Evolutionary conservation across 345 rosid genomes (phyloP), one percentile per base, ranked within the genome.

Genomic region (Salix arbutifolia): DNA sequence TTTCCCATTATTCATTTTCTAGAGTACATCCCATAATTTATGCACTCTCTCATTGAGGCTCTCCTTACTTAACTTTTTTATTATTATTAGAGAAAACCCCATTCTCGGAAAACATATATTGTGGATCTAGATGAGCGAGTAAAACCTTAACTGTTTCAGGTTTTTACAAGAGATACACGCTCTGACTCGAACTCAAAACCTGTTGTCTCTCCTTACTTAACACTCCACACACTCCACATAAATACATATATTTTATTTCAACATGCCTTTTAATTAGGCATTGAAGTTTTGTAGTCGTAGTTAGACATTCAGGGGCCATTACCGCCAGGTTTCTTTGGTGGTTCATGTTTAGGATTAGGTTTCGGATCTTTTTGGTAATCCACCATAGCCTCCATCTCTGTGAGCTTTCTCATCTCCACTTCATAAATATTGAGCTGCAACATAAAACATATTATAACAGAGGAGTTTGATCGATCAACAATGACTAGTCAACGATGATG

Each of bases 361-460:
- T n/a, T 65, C n/a, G 76, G 76, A 26, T 64, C 71, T 21, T 23
- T 25, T 1, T 50, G 40, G 28, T 77, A 77, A 25, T 77, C 80
- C 65, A 64, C 2, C 74, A 6, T 37, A 8, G 3, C 67, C 6
- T 38, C 74, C 13, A 52, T 35, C 42, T 62, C 79, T 60, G 40
- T 6, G 28, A 66, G 58, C 60, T 71, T 72, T 53, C 80, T 78
- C 53, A 28, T 50, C 56, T 37, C 70, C 74, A 61, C 30, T 40
- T 40, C 42, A 18, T 13, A 38, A 16, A 16, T 65, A 35, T 0
- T 35, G 30, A 10, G 60, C 72, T 78, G 37, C 33, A 48, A 25
- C 25, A 62, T 35, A 60, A 40, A 35, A 18, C 66, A 35, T 33
- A 3, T 60, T 6, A 60, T 2, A 40, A 33, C 46, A 16, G 19